Percentiles rank a stretch among this genome's conserved stretches.
Evolutionary conservation across 148 eudicot species (phyloP).

Genomic region (Vaccinium corymbosum): DNA sequence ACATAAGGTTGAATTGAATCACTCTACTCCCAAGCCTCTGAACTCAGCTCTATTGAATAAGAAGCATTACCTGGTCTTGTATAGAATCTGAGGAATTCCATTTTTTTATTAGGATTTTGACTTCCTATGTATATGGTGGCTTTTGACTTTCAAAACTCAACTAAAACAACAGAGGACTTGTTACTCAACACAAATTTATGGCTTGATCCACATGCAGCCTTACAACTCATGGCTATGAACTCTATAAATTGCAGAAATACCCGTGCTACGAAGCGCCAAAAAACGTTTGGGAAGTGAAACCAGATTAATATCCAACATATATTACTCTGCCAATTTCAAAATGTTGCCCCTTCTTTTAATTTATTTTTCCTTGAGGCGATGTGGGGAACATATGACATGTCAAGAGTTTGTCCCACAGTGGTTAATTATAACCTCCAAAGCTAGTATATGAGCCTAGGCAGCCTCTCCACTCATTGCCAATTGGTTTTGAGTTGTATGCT

Average conservation of each 20-base stretch:
- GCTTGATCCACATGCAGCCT: neutral
- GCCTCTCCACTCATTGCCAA: no score
- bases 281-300: neutral
- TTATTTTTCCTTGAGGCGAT: neutral
- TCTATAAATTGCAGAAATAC: neutral
- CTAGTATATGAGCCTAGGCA: no score
- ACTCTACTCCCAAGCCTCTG: neutral
- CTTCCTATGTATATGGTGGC: neutral
- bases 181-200: neutral
- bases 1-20: neutral
- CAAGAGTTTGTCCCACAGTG: no score
- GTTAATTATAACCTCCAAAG: no score
- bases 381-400: neutral
- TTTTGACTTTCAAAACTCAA: neutral
- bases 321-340: neutral
- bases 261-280: neutral
- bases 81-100: neutral
- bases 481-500: no score
- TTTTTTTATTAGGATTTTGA: neutral
- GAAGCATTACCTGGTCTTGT: neutral
- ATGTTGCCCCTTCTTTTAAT: neutral
- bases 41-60: neutral
- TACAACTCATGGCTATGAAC: neutral
- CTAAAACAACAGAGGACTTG: neutral
- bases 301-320: neutral